A percentile compares a stretch with the other conserved stretches of the same genome.
These are phyloP conservation scores for Uronychia setigera DNA, from an alignment of 73 alveolate genomes.

Conservation along the genomic window DNA sequence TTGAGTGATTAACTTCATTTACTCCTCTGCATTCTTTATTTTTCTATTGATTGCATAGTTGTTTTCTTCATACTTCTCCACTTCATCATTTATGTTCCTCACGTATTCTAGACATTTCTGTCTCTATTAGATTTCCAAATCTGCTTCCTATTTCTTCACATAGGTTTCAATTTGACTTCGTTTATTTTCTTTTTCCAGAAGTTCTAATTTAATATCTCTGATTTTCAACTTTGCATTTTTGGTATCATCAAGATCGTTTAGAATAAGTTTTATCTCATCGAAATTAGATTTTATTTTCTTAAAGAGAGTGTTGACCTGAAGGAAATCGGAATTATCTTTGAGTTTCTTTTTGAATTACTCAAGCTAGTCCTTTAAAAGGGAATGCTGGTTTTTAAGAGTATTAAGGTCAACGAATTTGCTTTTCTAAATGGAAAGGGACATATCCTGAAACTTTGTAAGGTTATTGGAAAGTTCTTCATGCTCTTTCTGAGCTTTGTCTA, in stretches of 20 bases:
- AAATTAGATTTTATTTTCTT: constrained; percentile 36
- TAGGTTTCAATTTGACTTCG: neutral
- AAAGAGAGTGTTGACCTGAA: constrained; percentile 53
- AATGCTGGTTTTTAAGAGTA: constrained; percentile 34
- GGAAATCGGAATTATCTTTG: constrained; percentile 52
- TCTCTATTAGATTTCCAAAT: neutral
- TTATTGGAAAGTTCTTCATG: constrained; percentile 26
- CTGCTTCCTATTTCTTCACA: constrained; percentile 1
- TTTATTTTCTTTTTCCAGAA: neutral
- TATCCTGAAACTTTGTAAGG: constrained; percentile 36
- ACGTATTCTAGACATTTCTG: neutral
- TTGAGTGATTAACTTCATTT: neutral
- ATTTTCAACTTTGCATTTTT: neutral
- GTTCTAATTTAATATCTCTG: neutral
- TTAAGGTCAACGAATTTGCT: constrained; percentile 48
- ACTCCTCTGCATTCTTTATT: neutral
- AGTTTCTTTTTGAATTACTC: constrained; percentile 47
- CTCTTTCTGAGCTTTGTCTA: constrained; percentile 30
- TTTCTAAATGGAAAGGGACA: constrained; percentile 22
- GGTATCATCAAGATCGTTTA: constrained; percentile 29
- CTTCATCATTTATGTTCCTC: neutral
- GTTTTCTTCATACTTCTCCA: neutral
- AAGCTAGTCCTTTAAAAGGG: constrained; percentile 38
- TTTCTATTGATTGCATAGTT: neutral
- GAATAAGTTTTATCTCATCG: constrained; percentile 55